Evolutionary conservation across 805 yeast genomes (phyloP).

Genomic region (Ogataea sp.): DNA sequence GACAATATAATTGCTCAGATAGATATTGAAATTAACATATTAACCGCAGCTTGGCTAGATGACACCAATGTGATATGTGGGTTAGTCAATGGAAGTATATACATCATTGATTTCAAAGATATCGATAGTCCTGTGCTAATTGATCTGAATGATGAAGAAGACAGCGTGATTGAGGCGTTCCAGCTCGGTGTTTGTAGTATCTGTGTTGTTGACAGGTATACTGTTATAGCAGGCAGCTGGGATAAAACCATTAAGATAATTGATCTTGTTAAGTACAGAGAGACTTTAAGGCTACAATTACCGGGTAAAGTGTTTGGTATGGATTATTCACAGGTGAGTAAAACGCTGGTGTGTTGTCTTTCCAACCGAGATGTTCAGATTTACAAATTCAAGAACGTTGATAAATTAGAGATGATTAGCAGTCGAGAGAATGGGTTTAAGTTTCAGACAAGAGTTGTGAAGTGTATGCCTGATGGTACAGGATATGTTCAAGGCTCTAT

Average conservation of each 20-base stretch:
- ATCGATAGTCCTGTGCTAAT: not conserved
- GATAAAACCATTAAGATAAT: slow-evolving; percentile 41
- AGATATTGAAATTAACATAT: not conserved
- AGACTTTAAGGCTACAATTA: slow-evolving; percentile 13
- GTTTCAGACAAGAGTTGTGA: slow-evolving; percentile 53
- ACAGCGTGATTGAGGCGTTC: not conserved
- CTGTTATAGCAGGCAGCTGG: slow-evolving; percentile 54
- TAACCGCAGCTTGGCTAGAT: not conserved
- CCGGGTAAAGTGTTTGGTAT: slow-evolving; percentile 50
- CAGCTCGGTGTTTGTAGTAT: not conserved
- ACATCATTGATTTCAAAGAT: not conserved
- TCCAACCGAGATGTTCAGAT: slow-evolving; percentile 43
- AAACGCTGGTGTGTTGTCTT: slow-evolving; percentile 38
- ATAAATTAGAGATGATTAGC: slow-evolving; percentile 31
- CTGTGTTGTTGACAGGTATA: slow-evolving; percentile 6
- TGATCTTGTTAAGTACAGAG: slow-evolving; percentile 30
- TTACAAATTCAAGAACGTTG: slow-evolving; percentile 42
- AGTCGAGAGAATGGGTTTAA: slow-evolving; percentile 57
- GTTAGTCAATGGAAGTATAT: not conserved
- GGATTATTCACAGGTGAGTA: slow-evolving; percentile 36
- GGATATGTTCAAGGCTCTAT: slow-evolving; percentile 66
- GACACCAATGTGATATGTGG: not conserved
- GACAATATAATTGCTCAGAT: too few species aligned
- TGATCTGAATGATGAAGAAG: not conserved
- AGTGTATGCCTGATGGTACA: slow-evolving; percentile 42